phyloP scores from a whole-genome alignment of 164 flowering plant genomes.

The Brasenia schreberi region DNA sequence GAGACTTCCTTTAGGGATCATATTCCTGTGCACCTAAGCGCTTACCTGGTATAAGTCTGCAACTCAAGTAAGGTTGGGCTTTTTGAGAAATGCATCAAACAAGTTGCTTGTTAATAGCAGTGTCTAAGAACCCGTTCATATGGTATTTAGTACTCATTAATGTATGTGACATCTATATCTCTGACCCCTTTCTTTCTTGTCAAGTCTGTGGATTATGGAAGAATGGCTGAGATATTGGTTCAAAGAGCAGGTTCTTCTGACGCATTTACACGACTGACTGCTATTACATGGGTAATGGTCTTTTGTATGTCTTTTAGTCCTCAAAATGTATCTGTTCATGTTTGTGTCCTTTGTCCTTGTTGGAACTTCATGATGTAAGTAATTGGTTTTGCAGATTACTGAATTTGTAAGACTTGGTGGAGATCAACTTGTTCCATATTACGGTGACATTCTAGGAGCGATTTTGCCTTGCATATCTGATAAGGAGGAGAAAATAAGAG shows the following conservation, averaged over 20 bases:
- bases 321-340: not conserved
- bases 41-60: no score
- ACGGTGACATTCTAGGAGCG: conserved; percentile 89
- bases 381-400: conserved; percentile 47
- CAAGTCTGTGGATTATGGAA: conserved; percentile 99
- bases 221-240: conserved; percentile 98
- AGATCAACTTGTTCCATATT: conserved; percentile 89
- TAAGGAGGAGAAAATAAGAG: conserved; percentile 92
- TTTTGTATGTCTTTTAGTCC: not conserved
- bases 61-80: no score
- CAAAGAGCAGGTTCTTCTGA: conserved; percentile 86
- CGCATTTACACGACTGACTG: conserved; percentile 87
- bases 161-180: not conserved
- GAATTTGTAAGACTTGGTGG: conserved; percentile 99
- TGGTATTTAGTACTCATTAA: no score
- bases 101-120: no score
- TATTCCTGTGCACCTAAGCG: no score
- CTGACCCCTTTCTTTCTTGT: not conserved
- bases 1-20: no score
- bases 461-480: conserved; percentile 94
- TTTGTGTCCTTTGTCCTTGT: not conserved
- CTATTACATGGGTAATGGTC: conserved; percentile 83
- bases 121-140: no score
- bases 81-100: no score
- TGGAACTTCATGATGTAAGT: not conserved